Base-by-base conservation (phyloP, 106 monocot species). In the Dioscorea zingiberensis region DNA sequence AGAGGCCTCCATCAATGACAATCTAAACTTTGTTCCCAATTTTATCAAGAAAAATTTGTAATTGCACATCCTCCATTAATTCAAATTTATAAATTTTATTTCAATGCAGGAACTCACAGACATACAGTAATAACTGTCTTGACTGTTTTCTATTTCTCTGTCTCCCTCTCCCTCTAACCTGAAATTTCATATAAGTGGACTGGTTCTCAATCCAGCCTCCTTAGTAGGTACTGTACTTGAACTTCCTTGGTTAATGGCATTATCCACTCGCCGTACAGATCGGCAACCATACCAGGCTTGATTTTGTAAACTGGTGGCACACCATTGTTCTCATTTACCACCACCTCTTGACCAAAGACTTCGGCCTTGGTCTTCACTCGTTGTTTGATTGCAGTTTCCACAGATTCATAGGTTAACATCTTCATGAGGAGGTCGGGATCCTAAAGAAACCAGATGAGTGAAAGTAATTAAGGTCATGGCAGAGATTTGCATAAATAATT, bases 211-310 rank as follows among this genome's bases (percentile, higher is more conserved):
- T 88, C 94, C 69, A 95, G 64, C 60, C 94, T 83, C 49, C 81
- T 80, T 7, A 95, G 77, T 66, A 95, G 69, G 72, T 95, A 95
- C 28, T 64, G 67, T 21, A 94, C 85, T 66, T 94, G 87, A 49
- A 94, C 94, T 47, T 85, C 76, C 76, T 94, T 94, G 17, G 95
- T 95, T 32, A 91, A 76, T 18, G 95, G 95, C 95, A 95, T 95
- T 25, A 95, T 95, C 91, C 95, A 91, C 5, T 76, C 64, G 15
- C 76, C 83, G 65, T 95, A 93, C 9, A 93, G 80, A 46, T 88
- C 85, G 25, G 88, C 88, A 19, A 93, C 88, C 21, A 88, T 65
- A 2, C 70, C 65, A 3, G 88, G 93, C 6, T 60, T 60, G 58
- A 93, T 95, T 65, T 91, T 95, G 64, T 83, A 95, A n/a, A 71